Conservation (phyloP, 306 rosid species). For the Vigna mungo region DNA sequence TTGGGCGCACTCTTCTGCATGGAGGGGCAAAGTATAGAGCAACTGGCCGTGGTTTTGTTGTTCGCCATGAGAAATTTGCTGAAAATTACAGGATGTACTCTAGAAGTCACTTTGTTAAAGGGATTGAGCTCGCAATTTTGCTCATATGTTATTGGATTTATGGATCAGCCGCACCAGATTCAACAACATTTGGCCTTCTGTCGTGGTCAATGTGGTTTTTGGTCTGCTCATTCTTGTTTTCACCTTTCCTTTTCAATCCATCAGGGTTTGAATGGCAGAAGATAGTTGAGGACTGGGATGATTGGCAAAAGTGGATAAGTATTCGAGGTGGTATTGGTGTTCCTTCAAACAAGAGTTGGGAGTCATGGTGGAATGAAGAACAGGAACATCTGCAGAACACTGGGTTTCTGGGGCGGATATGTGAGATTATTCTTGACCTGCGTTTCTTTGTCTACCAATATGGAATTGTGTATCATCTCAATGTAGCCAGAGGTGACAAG, state of each 20-base stretch:
- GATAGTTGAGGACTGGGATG: constrained; percentile 99
- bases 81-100: constrained; percentile 98
- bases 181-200: constrained; percentile 55
- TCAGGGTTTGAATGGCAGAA: constrained; percentile 99
- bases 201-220: constrained; percentile 92
- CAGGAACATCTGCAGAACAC: constrained; percentile 91
- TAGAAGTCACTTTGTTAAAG: constrained; percentile 94
- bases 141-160: constrained; percentile 73
- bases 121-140: constrained; percentile 77
- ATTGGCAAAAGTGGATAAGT: constrained; percentile 93
- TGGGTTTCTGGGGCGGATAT: constrained; percentile 70
- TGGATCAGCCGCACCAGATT: constrained; percentile 64
- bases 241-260: constrained; percentile 96
- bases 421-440: constrained; percentile 71
- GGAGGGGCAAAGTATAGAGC: constrained; percentile 99
- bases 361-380: constrained; percentile 99
- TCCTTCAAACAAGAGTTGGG: constrained; percentile 95
- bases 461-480: constrained; percentile 90
- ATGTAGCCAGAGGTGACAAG: constrained; percentile 71
- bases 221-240: constrained; percentile 80
- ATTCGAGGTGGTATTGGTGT: constrained; percentile 95
- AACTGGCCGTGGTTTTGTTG: constrained; percentile 99
- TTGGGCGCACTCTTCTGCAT: constrained; percentile 90
- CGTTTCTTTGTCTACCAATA: constrained; percentile 93
- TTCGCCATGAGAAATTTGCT: constrained; percentile 89